Evolutionary conservation across 78 protist genomes (phyloP).

Genomic region (Blattamonas nauphoetae): DNA sequence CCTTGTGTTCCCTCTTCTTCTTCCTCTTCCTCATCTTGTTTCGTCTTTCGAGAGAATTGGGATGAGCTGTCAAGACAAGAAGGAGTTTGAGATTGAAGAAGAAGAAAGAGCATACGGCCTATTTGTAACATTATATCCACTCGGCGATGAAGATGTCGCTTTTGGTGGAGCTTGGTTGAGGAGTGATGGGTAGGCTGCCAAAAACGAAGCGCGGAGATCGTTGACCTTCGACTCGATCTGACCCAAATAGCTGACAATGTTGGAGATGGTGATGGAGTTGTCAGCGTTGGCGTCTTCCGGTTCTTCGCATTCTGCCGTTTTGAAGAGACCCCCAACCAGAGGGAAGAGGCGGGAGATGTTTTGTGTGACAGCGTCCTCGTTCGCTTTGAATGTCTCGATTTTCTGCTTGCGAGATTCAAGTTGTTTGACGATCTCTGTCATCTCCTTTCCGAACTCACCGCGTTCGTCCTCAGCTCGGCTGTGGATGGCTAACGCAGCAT

Average conservation of each 20-base stretch:
- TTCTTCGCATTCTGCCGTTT: neutral
- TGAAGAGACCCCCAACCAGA: neutral
- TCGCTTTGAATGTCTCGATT: neutral
- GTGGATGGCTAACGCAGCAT: neutral
- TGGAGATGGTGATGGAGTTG: neutral
- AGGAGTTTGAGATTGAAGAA: neutral
- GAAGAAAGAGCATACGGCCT: neutral
- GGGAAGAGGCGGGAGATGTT: neutral
- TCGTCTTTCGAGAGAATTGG: neutral
- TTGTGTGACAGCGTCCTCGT: neutral
- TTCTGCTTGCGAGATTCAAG: neutral
- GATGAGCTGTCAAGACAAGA: neutral
- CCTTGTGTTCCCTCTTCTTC: neutral
- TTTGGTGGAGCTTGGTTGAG: neutral
- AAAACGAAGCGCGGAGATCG: neutral
- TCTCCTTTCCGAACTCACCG: neutral
- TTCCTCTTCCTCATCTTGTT: neutral
- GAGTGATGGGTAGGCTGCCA: neutral
- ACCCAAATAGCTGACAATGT: constrained; percentile 10
- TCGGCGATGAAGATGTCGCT: neutral
- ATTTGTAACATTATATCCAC: neutral
- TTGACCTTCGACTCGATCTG: constrained; percentile 15
- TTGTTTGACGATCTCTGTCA: neutral
- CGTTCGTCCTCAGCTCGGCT: neutral
- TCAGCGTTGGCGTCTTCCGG: neutral